Evolutionary conservation across 306 rosid species (phyloP).

Genomic region (Geum urbanum): DNA sequence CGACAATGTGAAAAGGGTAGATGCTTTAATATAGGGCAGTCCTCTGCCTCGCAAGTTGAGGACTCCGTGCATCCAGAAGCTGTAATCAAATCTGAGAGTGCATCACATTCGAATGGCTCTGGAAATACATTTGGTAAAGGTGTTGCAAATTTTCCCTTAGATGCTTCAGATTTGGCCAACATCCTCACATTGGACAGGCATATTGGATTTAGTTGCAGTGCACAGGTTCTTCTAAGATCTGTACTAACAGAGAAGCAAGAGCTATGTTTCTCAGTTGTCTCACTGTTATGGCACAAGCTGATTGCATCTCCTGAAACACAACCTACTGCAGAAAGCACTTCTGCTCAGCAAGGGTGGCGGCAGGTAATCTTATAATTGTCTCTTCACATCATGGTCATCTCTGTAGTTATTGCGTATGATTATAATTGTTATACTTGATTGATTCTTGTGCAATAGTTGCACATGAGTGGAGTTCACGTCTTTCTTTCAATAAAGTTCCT

Average conservation of each 20-base stretch:
- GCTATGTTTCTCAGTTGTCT: constrained; percentile 88
- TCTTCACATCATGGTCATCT: not conserved
- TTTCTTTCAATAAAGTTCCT: not conserved
- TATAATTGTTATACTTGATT: not conserved
- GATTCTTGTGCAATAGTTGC: not conserved
- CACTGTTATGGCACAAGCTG: constrained; percentile 91
- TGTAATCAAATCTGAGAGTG: constrained; percentile 34
- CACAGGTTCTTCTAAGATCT: constrained; percentile 75
- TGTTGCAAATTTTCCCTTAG: constrained; percentile 56
- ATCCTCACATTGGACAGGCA: constrained; percentile 90
- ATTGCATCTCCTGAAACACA: constrained; percentile 92
- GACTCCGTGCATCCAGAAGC: constrained; percentile 40
- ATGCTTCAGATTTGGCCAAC: constrained; percentile 95
- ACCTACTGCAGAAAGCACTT: constrained; percentile 88
- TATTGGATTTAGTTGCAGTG: constrained; percentile 76
- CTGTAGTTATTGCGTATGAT: not conserved
- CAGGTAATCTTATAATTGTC: constrained; percentile 54
- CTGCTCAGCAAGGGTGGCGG: constrained; percentile 99
- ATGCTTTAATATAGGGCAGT: constrained; percentile 47
- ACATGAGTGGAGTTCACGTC: not conserved
- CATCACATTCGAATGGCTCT: constrained; percentile 44
- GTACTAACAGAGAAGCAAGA: constrained; percentile 81
- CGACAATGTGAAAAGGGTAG: constrained; percentile 42
- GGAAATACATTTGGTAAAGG: constrained; percentile 56
- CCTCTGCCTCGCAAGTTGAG: constrained; percentile 33